Conservation (phyloP, 345 rosid species). For the Eucalyptus polyanthemos region DNA sequence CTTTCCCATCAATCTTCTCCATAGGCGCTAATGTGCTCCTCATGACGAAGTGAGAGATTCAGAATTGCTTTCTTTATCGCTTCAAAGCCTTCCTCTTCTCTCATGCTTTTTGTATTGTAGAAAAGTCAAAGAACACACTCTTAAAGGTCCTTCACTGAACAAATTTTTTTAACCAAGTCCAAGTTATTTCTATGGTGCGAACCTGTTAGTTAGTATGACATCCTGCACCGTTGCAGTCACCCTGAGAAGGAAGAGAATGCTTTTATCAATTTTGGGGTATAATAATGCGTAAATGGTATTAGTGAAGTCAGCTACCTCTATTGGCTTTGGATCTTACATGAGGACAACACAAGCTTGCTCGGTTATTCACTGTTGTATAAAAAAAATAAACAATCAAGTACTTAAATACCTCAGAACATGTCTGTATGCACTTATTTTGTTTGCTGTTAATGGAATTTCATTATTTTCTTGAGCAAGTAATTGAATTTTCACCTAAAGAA, state of each 20-base stretch:
- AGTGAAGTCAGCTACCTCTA: not conserved
- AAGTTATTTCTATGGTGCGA: not conserved
- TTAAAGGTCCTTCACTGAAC: not conserved
- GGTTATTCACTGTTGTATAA: conserved; percentile 56
- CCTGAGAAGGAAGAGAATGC: conserved; percentile 10
- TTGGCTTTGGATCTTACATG: conserved; percentile 76
- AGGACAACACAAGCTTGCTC: conserved; percentile 91
- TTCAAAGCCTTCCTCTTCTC: conserved; percentile 77
- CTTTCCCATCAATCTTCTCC: conserved; percentile 92
- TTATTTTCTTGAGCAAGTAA: not conserved
- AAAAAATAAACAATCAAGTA: not conserved
- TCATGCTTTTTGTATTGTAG: conserved; percentile 77
- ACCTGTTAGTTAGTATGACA: conserved; percentile 85
- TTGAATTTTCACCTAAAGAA: conserved; percentile 57
- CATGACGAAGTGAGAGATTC: conserved; percentile 77
- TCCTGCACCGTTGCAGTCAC: conserved; percentile 96
- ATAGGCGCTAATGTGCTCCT: conserved; percentile 76
- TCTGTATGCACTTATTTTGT: not conserved
- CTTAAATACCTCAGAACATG: not conserved
- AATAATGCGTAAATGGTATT: not conserved
- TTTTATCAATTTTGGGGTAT: not conserved
- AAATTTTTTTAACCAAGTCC: not conserved
- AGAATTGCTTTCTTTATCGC: conserved; percentile 67
- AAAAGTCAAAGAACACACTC: not conserved
- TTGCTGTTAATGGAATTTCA: not conserved